Conservation (phyloP, 179 eudicot genomes). For the Patellifolia procumbens region DNA sequence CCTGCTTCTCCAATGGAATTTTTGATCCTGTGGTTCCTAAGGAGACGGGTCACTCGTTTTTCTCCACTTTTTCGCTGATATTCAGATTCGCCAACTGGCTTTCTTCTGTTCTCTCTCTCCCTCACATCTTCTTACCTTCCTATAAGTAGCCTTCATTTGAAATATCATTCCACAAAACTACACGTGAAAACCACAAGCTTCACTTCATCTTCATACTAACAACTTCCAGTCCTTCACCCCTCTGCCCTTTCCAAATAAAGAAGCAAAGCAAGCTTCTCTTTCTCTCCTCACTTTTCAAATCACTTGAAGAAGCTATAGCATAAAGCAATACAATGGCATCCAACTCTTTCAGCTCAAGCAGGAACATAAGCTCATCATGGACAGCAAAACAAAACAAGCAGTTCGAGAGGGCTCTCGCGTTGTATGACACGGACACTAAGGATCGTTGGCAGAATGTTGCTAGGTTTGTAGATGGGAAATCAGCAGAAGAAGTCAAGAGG, state of each 20-base stretch:
- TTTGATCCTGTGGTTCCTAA: slow-evolving; percentile 31
- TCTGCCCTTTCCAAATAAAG: background rate
- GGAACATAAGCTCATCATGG: slow-evolving; percentile 33
- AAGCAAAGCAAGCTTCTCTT: background rate
- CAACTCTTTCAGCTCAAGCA: slow-evolving; percentile 21
- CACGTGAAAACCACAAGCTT: slow-evolving; percentile 16
- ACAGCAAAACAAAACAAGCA: slow-evolving; percentile 42
- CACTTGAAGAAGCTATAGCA: slow-evolving; percentile 7
- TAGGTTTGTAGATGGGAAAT: slow-evolving; percentile 36
- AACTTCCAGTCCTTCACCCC: background rate
- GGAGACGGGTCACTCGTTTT: slow-evolving; percentile 27
- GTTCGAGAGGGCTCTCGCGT: slow-evolving; percentile 40
- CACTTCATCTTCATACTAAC: slow-evolving; percentile 12
- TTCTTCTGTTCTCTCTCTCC: slow-evolving; percentile 23
- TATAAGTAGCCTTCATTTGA: slow-evolving; percentile 35
- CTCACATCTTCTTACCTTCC: slow-evolving; percentile 20
- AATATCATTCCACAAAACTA: slow-evolving; percentile 27
- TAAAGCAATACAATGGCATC: slow-evolving; percentile 34
- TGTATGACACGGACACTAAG: slow-evolving; percentile 34
- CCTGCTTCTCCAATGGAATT: slow-evolving; percentile 30
- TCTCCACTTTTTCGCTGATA: slow-evolving; percentile 31
- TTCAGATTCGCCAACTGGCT: slow-evolving; percentile 44
- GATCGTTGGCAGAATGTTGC: slow-evolving; percentile 43
- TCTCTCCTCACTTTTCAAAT: background rate
- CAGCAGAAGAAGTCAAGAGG: slow-evolving; percentile 35